Conservation (phyloP, 2,329 filamentous ascomycete species). For the Alternaria metachromatica region DNA sequence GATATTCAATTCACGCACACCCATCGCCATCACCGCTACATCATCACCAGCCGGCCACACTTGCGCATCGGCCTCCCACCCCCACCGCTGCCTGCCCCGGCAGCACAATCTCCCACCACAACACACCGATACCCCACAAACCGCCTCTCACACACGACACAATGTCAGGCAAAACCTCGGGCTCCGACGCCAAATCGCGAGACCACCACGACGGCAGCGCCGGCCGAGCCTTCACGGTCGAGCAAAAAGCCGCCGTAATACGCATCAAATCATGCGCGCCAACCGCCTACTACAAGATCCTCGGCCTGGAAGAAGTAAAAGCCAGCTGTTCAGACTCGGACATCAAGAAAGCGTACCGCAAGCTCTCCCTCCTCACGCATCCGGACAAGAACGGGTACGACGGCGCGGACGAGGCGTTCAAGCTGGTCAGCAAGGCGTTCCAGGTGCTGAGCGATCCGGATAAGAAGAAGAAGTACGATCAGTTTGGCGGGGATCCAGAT, state of each 20-base stretch:
- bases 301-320: conserved; percentile 72
- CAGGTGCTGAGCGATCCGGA: conserved; percentile 91
- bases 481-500: conserved; percentile 90
- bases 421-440: conserved; percentile 95
- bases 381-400: conserved; percentile 98
- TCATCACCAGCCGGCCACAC: conserved; percentile 1
- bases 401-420: conserved; percentile 96
- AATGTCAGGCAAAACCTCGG: conserved; percentile 54
- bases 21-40: neutral
- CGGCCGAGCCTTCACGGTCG: conserved; percentile 79
- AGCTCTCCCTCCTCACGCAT: conserved; percentile 91
- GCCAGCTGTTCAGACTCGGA: conserved; percentile 76
- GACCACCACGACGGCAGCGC: conserved; percentile 79
- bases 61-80: conserved; percentile 12
- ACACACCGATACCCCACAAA: conserved; percentile 5
- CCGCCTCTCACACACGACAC: conserved; percentile 20
- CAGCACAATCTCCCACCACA: conserved; percentile 11
- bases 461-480: conserved; percentile 88
- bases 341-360: conserved; percentile 98
- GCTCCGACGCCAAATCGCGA: conserved; percentile 55
- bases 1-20: neutral
- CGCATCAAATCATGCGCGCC: conserved; percentile 83
- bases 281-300: conserved; percentile 95
- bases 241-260: conserved; percentile 90
- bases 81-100: conserved; percentile 10